Percentiles rank a stretch among this genome's conserved stretches.
These are phyloP conservation scores for Fraxinus greggii DNA, from an alignment of 305 asterid genomes.

Conservation along the genomic window DNA sequence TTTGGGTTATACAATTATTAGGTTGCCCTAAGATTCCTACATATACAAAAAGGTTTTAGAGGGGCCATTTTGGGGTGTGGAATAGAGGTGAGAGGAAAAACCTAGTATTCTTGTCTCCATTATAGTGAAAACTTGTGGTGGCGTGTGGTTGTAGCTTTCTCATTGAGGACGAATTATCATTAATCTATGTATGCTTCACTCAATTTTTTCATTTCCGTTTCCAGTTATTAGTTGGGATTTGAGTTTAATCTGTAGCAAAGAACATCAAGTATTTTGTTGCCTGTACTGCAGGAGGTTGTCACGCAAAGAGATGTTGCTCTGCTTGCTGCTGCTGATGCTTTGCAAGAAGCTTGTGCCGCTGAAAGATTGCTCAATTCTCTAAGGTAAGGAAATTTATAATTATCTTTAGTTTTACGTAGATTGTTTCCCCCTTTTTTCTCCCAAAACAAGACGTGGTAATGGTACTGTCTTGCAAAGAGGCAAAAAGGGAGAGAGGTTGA, in stretches of 20 bases:
- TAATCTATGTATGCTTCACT: background rate
- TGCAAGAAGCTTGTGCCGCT: slow-evolving; percentile 78
- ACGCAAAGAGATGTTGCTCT: slow-evolving; percentile 59
- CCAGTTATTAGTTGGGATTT: background rate
- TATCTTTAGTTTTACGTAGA: background rate
- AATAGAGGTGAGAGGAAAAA: background rate
- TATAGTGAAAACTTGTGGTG: background rate
- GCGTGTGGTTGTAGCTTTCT: background rate
- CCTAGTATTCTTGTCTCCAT: background rate
- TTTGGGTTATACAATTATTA: background rate
- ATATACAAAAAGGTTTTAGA: background rate
- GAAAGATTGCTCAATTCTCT: slow-evolving; percentile 75
- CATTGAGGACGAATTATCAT: background rate
- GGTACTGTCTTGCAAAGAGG: background rate
- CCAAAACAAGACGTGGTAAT: background rate
- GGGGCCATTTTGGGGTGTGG: background rate
- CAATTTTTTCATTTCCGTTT: background rate
- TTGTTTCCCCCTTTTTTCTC: background rate
- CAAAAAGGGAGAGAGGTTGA: background rate
- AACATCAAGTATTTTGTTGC: slow-evolving; percentile 2
- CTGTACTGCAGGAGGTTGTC: slow-evolving; percentile 49
- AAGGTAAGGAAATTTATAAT: slow-evolving; percentile 38
- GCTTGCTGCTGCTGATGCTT: slow-evolving; percentile 67
- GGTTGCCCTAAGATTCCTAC: background rate
- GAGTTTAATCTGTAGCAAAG: background rate